phyloP scores from a whole-genome alignment of 139 green algal species.

The Gonium pectorale region DNA sequence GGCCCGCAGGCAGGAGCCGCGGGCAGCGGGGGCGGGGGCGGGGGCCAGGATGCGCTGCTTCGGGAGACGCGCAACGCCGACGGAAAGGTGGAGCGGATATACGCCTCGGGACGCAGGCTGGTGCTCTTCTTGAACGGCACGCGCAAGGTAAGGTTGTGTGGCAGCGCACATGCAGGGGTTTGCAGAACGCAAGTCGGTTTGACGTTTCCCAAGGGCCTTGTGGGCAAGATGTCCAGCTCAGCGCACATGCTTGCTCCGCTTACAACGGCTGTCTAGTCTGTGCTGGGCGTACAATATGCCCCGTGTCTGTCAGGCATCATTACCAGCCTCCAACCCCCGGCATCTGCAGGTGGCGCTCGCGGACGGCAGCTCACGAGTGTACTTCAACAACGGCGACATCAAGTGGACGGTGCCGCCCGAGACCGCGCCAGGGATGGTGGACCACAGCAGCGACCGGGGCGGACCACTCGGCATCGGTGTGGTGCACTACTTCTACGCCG shows the following conservation, averaged over 20 bases:
- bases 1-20: background rate
- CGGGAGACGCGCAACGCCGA: conserved; percentile 62
- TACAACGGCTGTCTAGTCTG: too few species aligned
- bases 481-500: conserved; percentile 47
- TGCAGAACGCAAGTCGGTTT: too few species aligned
- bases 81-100: conserved; percentile 75
- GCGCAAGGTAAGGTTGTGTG: conserved; percentile 55
- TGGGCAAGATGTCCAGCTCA: too few species aligned
- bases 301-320: too few species aligned
- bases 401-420: conserved; percentile 64
- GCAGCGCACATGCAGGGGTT: too few species aligned
- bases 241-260: too few species aligned
- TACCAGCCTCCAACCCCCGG: too few species aligned
- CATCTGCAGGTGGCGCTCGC: conserved; percentile 24
- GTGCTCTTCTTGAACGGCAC: conserved; percentile 83
- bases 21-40: background rate
- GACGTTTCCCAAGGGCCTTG: too few species aligned
- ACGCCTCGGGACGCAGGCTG: conserved; percentile 53
- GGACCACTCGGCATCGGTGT: background rate
- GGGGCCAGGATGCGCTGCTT: background rate
- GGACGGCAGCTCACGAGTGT: conserved; percentile 65
- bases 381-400: conserved; percentile 91
- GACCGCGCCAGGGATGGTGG: background rate
- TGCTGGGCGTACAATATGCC: too few species aligned
- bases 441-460: background rate